Percentiles rank a stretch among this genome's conserved stretches.
These are phyloP conservation scores for Debaryomyces subglobosus DNA, from an alignment of 1,139 yeast genomes.

Conservation along the genomic window DNA sequence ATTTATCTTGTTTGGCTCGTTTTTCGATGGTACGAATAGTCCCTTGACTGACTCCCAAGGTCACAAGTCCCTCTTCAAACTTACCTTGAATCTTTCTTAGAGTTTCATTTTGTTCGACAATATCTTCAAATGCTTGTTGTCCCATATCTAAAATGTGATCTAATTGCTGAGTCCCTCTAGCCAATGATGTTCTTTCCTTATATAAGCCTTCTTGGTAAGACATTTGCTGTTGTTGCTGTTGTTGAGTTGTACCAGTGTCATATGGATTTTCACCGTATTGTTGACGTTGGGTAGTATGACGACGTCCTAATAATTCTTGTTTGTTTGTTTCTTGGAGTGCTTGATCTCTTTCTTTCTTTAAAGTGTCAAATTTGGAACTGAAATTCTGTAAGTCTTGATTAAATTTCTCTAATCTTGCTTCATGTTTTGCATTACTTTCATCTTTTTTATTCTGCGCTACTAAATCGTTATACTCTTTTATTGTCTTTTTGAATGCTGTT, in stretches of 20 bases:
- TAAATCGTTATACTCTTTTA: slow-evolving; percentile 74
- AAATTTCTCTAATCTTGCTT: slow-evolving; percentile 62
- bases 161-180: slow-evolving; percentile 75
- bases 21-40: slow-evolving; percentile 82
- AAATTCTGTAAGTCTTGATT: slow-evolving; percentile 60
- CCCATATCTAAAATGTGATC: slow-evolving; percentile 94
- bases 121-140: slow-evolving; percentile 78
- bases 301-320: slow-evolving; percentile 65
- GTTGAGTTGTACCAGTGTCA: slow-evolving; percentile 30
- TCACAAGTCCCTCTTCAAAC: slow-evolving; percentile 69
- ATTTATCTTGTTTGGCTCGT: slow-evolving; percentile 87
- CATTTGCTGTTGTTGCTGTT: slow-evolving; percentile 29
- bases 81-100: slow-evolving; percentile 64
- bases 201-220: slow-evolving; percentile 66
- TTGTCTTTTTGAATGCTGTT: slow-evolving; percentile 72
- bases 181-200: slow-evolving; percentile 66
- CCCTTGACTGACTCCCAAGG: slow-evolving; percentile 84
- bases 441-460: slow-evolving; percentile 61
- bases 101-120: slow-evolving; percentile 81
- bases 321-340: slow-evolving; percentile 53
- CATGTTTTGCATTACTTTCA: slow-evolving; percentile 63
- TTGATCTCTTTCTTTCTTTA: slow-evolving; percentile 69
- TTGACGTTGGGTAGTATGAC: slow-evolving; percentile 28
- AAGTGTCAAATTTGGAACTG: slow-evolving; percentile 57
- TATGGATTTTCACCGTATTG: slow-evolving; percentile 59